These are phyloP conservation scores for Pichia sporocuriosa DNA, from an alignment of 805 yeast genomes.

Conservation along the genomic window DNA sequence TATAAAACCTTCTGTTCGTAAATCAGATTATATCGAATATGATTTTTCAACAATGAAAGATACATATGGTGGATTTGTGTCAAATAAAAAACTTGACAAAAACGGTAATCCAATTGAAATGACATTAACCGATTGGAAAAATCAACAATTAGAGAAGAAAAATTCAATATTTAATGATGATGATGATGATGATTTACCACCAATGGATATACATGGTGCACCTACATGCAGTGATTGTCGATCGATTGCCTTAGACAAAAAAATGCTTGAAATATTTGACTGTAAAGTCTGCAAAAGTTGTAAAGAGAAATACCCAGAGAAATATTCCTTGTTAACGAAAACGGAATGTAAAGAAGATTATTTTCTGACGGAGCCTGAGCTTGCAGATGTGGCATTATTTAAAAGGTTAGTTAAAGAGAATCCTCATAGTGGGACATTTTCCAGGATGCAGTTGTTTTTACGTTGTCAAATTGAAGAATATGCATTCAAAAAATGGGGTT, in stretches of 20 bases:
- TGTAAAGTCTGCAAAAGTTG: conserved; percentile 78
- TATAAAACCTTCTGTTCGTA: conserved; percentile 44
- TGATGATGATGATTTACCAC: conserved; percentile 62
- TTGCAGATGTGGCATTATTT: conserved; percentile 60
- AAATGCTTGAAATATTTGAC: conserved; percentile 60
- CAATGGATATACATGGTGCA: conserved; percentile 62
- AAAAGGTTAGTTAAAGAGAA: conserved; percentile 84
- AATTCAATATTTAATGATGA: conserved; percentile 24
- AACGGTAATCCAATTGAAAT: conserved; percentile 27
- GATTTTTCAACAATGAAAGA: conserved; percentile 91
- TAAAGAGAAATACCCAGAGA: conserved; percentile 67
- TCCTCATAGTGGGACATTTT: conserved; percentile 85
- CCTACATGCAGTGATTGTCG: conserved; percentile 82
- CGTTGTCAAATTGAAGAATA: conserved; percentile 89
- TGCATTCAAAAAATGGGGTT: conserved; percentile 94
- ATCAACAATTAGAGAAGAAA: conserved; percentile 36
- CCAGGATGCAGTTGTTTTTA: conserved; percentile 86
- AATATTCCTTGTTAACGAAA: conserved; percentile 84
- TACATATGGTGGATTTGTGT: conserved; percentile 76
- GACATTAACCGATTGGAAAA: conserved; percentile 49
- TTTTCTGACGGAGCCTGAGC: conserved; percentile 87
- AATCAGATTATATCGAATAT: conserved; percentile 68
- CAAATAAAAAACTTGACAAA: conserved; percentile 29
- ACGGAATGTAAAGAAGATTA: conserved; percentile 95
- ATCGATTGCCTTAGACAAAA: conserved; percentile 72